These are phyloP conservation scores for Mallotus nudiflorus DNA, from an alignment of 345 rosid genomes.

Conservation along the genomic window DNA sequence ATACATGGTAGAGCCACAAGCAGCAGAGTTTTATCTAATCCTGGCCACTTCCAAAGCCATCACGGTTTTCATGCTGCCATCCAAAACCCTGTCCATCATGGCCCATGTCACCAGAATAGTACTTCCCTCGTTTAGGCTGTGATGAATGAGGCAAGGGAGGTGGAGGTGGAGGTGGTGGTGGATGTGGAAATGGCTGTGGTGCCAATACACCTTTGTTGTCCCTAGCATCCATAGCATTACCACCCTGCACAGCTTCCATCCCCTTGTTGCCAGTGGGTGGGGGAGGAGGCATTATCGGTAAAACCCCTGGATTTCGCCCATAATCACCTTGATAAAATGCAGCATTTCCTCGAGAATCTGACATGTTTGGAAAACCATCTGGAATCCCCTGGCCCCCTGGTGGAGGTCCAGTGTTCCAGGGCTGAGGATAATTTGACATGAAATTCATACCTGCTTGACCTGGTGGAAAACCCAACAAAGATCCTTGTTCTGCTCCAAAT, in stretches of 20 bases:
- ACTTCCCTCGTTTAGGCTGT: constrained; percentile 54
- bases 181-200: constrained; percentile 46
- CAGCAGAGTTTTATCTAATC: constrained; percentile 36
- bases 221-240: constrained; percentile 37
- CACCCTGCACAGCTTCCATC: constrained; percentile 44
- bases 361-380: constrained; percentile 41
- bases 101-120: constrained; percentile 47
- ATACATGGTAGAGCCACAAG: constrained; percentile 12
- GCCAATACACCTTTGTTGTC: constrained; percentile 57
- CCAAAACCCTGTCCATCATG: constrained; percentile 64
- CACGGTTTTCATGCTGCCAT: constrained; percentile 79
- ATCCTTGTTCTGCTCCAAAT: constrained; percentile 68
- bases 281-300: constrained; percentile 42
- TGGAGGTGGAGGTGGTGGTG: constrained; percentile 49
- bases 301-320: constrained; percentile 45
- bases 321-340: constrained; percentile 57
- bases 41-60: constrained; percentile 55
- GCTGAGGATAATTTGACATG: constrained; percentile 54
- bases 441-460: constrained; percentile 51
- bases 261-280: constrained; percentile 37
- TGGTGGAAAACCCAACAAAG: constrained; percentile 69
- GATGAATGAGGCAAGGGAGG: constrained; percentile 48
- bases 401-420: constrained; percentile 62
- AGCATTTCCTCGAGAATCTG: constrained; percentile 47
- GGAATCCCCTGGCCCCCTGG: constrained; percentile 41